A percentile compares a stretch with the other conserved stretches of the same genome.
Conservation (phyloP, 1,284 basidiomycete genomes). For the Marasmius fiardii region DNA sequence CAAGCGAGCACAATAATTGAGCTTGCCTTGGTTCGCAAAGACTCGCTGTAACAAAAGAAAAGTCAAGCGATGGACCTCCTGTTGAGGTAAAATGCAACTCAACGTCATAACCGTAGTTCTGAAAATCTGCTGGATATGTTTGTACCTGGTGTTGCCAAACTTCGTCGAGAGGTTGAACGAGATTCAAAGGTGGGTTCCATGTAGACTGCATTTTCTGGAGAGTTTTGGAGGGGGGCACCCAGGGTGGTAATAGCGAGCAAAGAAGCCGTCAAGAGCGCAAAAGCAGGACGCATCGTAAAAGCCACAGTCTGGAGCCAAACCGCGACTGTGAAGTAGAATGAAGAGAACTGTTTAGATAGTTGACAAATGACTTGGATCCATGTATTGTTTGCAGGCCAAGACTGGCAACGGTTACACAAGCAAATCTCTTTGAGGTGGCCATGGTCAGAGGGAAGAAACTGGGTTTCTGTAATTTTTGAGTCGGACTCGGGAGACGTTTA, state of each 20-base stretch:
- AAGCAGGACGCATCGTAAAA: background rate
- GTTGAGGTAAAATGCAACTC: background rate
- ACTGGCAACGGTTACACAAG: no score
- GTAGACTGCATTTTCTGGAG: conserved; percentile 2
- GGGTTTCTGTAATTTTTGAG: no score
- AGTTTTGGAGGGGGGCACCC: background rate
- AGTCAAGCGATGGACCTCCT: background rate
- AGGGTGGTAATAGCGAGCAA: background rate
- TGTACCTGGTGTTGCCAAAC: conserved; percentile 13
- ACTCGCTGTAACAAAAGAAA: conserved; percentile 3
- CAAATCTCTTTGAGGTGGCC: no score
- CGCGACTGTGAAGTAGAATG: no score
- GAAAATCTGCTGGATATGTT: conserved; percentile 12
- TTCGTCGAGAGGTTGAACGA: conserved; percentile 9
- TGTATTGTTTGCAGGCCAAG: no score
- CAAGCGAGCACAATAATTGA: conserved; percentile 15
- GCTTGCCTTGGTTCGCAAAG: conserved; percentile 10
- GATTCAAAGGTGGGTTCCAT: conserved; percentile 13
- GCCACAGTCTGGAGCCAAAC: no score
- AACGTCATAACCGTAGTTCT: conserved; percentile 14
- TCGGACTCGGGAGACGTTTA: no score
- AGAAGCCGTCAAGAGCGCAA: background rate
- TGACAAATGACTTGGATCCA: no score
- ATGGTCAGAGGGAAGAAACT: no score
- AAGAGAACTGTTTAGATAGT: no score